Evolutionary conservation across 2,329 filamentous ascomycete genomes (phyloP).

Genomic region (Stemphylium lycopersici): DNA sequence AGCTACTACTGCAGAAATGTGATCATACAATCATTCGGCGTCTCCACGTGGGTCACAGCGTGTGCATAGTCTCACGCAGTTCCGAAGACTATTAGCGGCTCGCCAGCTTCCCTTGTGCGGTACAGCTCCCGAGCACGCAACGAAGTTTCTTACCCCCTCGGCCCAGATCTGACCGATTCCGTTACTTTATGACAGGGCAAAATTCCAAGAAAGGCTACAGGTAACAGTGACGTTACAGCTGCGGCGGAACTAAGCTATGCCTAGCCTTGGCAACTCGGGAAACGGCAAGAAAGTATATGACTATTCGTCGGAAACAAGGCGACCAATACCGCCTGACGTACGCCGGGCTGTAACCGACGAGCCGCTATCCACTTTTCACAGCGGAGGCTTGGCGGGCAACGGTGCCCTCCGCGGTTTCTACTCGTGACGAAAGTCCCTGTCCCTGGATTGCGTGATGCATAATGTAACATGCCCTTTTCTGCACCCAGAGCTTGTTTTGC

Average conservation of each 20-base stretch:
- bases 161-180: neutral
- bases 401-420: constrained; percentile 2
- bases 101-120: neutral
- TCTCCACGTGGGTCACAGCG: neutral
- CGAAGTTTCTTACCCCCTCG: neutral
- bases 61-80: neutral
- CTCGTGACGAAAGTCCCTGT: constrained; percentile 1
- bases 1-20: neutral
- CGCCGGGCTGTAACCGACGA: constrained; percentile 28
- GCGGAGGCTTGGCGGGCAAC: constrained; percentile 34
- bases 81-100: neutral
- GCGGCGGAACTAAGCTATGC: constrained; percentile 34
- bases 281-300: constrained; percentile 22
- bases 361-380: constrained; percentile 22
- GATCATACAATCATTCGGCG: neutral
- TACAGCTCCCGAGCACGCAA: constrained; percentile 14
- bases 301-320: constrained; percentile 25
- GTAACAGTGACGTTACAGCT: constrained; percentile 8
- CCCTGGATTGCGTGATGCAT: neutral
- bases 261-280: constrained; percentile 35
- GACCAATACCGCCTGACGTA: constrained; percentile 30
- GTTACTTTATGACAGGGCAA: neutral
- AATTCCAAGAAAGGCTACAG: neutral
- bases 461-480: constrained; percentile 1
- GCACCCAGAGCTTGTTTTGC: constrained; percentile 11